phyloP scores from a whole-genome alignment of 2,329 filamentous ascomycete genomes.

The Geoglossum cookeanum region DNA sequence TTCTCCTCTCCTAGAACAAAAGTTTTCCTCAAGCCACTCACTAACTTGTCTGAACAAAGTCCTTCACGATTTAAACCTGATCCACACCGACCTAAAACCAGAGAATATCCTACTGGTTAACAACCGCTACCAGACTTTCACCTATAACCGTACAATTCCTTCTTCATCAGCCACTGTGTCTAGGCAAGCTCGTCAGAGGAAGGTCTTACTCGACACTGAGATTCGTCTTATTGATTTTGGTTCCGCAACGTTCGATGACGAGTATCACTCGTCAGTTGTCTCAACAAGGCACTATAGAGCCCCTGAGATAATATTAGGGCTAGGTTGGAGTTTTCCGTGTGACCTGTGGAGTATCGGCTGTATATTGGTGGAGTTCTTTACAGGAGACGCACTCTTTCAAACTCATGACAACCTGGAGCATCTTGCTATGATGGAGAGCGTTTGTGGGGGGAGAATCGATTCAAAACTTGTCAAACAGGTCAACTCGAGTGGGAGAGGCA shows the following conservation, averaged over 20 bases:
- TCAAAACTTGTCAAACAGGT: constrained; percentile 34
- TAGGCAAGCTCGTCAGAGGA: constrained; percentile 39
- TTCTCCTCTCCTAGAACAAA: background rate
- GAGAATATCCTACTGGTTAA: constrained; percentile 49
- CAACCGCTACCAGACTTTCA: constrained; percentile 47
- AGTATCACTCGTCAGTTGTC: constrained; percentile 49
- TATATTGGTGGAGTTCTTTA: constrained; percentile 50
- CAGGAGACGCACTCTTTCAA: constrained; percentile 47
- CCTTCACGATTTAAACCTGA: constrained; percentile 88
- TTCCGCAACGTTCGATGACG: constrained; percentile 47
- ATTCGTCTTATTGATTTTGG: constrained; percentile 50
- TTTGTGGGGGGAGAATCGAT: constrained; percentile 37
- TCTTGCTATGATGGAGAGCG: constrained; percentile 49
- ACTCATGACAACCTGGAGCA: constrained; percentile 50
- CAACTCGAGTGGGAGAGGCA: constrained; percentile 26
- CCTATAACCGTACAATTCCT: constrained; percentile 47
- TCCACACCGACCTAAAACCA: constrained; percentile 65
- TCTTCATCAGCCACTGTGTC: constrained; percentile 40
- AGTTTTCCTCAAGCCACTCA: background rate
- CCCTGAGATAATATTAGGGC: constrained; percentile 47
- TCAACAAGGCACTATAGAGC: constrained; percentile 48
- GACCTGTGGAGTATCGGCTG: constrained; percentile 54
- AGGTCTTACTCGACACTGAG: constrained; percentile 44
- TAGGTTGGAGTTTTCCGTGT: constrained; percentile 49
- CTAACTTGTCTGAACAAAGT: constrained; percentile 31